Conservation (phyloP, 768 basidiomycete species). For the Trametes elegans region DNA sequence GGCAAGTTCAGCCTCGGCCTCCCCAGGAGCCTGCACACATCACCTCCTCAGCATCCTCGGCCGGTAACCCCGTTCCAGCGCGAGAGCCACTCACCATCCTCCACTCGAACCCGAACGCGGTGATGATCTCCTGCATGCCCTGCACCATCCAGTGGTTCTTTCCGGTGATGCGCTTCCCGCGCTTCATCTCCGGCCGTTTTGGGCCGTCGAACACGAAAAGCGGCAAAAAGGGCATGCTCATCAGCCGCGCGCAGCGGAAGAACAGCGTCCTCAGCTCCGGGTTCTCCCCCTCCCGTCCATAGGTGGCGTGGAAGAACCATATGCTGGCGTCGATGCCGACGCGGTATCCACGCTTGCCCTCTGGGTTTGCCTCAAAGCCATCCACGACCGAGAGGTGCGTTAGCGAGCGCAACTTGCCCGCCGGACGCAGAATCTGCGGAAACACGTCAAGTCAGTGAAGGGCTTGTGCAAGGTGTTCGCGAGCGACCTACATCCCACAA, state of each 20-base stretch:
- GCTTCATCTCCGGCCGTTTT: conserved; percentile 76
- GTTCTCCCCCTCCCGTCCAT: conserved; percentile 79
- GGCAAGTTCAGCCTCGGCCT: conserved; percentile 93
- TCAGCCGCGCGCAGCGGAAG: conserved; percentile 80
- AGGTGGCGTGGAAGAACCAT: conserved; percentile 79
- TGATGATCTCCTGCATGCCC: conserved; percentile 76
- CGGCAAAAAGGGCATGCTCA: conserved; percentile 77
- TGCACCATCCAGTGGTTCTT: conserved; percentile 63
- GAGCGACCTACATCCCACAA: conserved; percentile 25
- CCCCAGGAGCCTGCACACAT: conserved; percentile 71
- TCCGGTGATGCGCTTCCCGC: conserved; percentile 68
- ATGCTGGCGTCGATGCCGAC: conserved; percentile 85
- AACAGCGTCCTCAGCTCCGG: conserved; percentile 82
- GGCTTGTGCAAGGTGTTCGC: not conserved
- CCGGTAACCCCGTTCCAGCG: conserved; percentile 28
- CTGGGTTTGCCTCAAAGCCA: conserved; percentile 67
- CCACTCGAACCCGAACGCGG: conserved; percentile 81
- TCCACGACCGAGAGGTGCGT: conserved; percentile 73
- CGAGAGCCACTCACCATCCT: conserved; percentile 48
- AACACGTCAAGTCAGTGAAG: not conserved
- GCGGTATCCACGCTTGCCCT: conserved; percentile 68
- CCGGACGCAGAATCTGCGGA: conserved; percentile 65
- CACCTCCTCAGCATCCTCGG: not conserved
- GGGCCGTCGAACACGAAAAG: conserved; percentile 94
- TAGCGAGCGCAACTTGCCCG: conserved; percentile 68